Conservation (phyloP, 257 asterid genomes). For the Mitragyna speciosa region DNA sequence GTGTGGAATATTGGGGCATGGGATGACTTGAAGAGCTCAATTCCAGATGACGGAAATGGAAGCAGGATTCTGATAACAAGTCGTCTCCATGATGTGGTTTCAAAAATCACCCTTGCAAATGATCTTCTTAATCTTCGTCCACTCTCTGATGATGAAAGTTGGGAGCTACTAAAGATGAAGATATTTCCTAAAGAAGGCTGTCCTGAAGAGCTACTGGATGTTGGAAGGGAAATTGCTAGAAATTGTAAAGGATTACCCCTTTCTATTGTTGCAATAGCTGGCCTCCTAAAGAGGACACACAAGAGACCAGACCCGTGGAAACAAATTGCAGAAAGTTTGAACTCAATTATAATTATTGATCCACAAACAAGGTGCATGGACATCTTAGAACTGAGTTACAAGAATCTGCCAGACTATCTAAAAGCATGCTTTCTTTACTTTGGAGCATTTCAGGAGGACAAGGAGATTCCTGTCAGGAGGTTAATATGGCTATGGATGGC, state of each 20-base stretch:
- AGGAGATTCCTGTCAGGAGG: conserved; percentile 5
- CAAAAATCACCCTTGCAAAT: neutral
- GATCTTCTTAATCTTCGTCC: neutral
- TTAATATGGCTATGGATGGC: conserved; percentile 14
- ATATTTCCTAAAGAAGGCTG: neutral
- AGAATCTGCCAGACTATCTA: conserved; percentile 11
- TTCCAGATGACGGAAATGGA: conserved; percentile 14
- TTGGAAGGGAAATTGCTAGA: neutral
- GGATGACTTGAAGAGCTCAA: neutral
- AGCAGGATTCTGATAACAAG: conserved; percentile 11
- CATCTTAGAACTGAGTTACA: conserved; percentile 2
- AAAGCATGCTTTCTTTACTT: conserved; percentile 18
- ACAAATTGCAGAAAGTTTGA: neutral
- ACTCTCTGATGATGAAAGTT: neutral
- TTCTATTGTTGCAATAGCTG: conserved; percentile 3
- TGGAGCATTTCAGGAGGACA: neutral
- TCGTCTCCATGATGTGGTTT: neutral
- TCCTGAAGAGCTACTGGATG: neutral
- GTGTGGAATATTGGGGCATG: neutral
- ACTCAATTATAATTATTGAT: neutral
- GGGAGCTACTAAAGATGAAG: conserved; percentile 9
- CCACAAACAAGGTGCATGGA: neutral
- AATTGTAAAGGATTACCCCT: conserved; percentile 15
- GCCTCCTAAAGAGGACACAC: neutral
- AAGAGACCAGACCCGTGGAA: neutral